These are phyloP conservation scores for Ustilago nuda DNA, from an alignment of 1,284 basidiomycete species.

Conservation along the genomic window DNA sequence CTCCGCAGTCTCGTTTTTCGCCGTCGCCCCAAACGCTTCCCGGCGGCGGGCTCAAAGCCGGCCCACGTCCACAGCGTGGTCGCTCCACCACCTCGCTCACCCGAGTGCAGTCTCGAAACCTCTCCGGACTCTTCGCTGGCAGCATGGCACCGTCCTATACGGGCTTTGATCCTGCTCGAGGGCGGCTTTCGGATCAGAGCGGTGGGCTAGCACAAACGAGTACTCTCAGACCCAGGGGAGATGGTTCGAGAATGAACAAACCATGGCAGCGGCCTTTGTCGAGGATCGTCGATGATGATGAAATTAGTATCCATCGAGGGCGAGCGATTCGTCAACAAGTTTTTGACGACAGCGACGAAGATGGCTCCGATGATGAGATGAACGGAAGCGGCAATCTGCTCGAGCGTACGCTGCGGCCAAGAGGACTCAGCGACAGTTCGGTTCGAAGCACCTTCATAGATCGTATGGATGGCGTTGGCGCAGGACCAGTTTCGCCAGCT, in stretches of 20 bases:
- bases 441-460: constrained; percentile 65
- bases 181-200: constrained; percentile 2
- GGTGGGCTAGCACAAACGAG: constrained; percentile 16
- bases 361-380: constrained; percentile 39
- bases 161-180: constrained; percentile 10
- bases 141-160: constrained; percentile 23
- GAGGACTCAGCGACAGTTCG: constrained; percentile 65
- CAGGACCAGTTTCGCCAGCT: constrained; percentile 21
- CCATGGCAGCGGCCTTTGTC: constrained; percentile 40
- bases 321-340: constrained; percentile 45
- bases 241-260: constrained; percentile 11
- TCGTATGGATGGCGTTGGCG: constrained; percentile 26
- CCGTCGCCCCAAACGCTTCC: constrained; percentile 20
- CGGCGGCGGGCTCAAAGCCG: constrained; percentile 27
- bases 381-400: constrained; percentile 28
- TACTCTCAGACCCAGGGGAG: constrained; percentile 11
- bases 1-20: constrained; percentile 18
- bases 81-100: constrained; percentile 44
- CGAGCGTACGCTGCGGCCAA: constrained; percentile 47
- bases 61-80: constrained; percentile 43
- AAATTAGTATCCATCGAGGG: constrained; percentile 57
- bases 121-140: constrained; percentile 57
- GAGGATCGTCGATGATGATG: constrained; percentile 63
- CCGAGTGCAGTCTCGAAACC: constrained; percentile 52
- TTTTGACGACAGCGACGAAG: constrained; percentile 43